These are phyloP conservation scores for Albugo candida DNA, from an alignment of 352 stramenopile genomes.

Conservation along the genomic window DNA sequence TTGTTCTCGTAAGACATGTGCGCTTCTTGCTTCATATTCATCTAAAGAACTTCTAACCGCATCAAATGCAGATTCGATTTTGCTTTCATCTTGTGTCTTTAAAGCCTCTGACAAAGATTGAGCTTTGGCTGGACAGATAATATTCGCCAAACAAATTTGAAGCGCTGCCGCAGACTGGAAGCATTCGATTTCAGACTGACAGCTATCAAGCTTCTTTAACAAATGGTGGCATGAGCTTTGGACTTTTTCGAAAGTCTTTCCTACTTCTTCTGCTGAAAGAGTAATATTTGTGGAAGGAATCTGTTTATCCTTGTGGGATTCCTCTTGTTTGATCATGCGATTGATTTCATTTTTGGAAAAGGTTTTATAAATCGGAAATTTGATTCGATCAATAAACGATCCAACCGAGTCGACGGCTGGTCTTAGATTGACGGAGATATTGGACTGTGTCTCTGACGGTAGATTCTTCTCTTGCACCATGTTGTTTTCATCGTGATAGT, in stretches of 20 bases:
- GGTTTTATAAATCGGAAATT: conserved; percentile 18
- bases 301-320: conserved; percentile 16
- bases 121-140: conserved; percentile 62
- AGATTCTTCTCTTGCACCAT: conserved; percentile 72
- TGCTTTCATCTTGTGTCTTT: conserved; percentile 29
- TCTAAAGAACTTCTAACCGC: conserved; percentile 56
- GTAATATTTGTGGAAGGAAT: conserved; percentile 6
- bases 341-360: conserved; percentile 4
- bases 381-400: conserved; percentile 57
- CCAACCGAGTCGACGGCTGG: conserved; percentile 63
- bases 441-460: conserved; percentile 56
- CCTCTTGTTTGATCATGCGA: conserved; percentile 13
- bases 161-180: conserved; percentile 71
- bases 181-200: conserved; percentile 56
- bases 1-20: conserved; percentile 48
- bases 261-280: conserved; percentile 45
- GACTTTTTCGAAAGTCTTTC: conserved; percentile 67
- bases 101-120: conserved; percentile 45
- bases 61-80: conserved; percentile 57
- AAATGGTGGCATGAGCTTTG: conserved; percentile 67
- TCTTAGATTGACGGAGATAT: conserved; percentile 73
- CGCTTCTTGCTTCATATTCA: conserved; percentile 59
- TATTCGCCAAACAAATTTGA: conserved; percentile 76
- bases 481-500: conserved; percentile 90
- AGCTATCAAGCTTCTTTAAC: conserved; percentile 60